Percentiles rank a stretch among this genome's conserved stretches.
These are phyloP conservation scores for Ophiocordyceps camponoti-floridani DNA, from an alignment of 2,329 filamentous ascomycete species.

Conservation along the genomic window DNA sequence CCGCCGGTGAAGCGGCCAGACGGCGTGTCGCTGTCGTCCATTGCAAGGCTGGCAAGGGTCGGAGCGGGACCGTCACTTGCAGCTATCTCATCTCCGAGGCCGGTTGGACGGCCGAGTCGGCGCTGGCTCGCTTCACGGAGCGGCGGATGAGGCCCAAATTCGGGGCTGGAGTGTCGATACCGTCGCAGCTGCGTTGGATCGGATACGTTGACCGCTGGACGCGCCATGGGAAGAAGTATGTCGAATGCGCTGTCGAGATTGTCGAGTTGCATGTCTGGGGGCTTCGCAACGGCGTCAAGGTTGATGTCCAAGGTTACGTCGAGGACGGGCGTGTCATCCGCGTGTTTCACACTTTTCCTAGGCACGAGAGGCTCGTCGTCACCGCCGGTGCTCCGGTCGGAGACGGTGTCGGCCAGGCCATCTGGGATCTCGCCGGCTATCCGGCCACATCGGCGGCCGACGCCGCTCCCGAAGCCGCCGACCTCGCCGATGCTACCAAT, in stretches of 20 bases:
- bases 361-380: conserved; percentile 52
- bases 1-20: conserved; percentile 11
- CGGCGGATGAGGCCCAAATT: conserved; percentile 79
- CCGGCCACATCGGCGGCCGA: conserved; percentile 9
- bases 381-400: conserved; percentile 35
- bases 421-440: conserved; percentile 33
- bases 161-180: conserved; percentile 79
- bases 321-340: conserved; percentile 84
- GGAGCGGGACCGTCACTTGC: conserved; percentile 75
- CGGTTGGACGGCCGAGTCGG: conserved; percentile 35
- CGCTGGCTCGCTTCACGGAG: conserved; percentile 48
- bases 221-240: conserved; percentile 54
- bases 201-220: conserved; percentile 82
- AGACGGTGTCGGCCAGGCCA: conserved; percentile 28
- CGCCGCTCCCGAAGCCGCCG: conserved; percentile 19
- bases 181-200: conserved; percentile 77
- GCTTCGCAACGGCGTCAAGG: conserved; percentile 68
- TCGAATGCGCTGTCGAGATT: conserved; percentile 70
- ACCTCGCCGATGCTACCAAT: conserved; percentile 13
- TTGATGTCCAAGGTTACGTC: conserved; percentile 67
- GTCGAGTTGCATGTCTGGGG: conserved; percentile 85
- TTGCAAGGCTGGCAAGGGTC: conserved; percentile 91
- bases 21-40: conserved; percentile 73
- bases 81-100: conserved; percentile 84
- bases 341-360: conserved; percentile 62